These are phyloP conservation scores for Alternaria metachromatica DNA, from an alignment of 2,329 filamentous ascomycete genomes.

Conservation along the genomic window DNA sequence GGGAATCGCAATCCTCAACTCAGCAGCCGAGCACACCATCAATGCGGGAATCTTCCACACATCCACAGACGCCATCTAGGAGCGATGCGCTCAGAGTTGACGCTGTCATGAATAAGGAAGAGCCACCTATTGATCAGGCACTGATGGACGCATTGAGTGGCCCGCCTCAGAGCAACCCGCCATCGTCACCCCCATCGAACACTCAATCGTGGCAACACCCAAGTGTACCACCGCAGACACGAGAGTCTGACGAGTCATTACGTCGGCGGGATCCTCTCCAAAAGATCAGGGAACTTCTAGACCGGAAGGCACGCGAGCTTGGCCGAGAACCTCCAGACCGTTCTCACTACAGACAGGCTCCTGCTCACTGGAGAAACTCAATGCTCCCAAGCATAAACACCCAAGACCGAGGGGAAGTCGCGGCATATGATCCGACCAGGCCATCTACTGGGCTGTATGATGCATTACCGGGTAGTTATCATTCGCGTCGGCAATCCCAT, in stretches of 20 bases:
- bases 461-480: constrained; percentile 27
- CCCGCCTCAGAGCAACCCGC: constrained; percentile 25
- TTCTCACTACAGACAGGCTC: constrained; percentile 15
- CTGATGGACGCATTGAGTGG: constrained; percentile 29
- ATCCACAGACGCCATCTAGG: constrained; percentile 29
- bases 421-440: constrained; percentile 32
- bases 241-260: constrained; percentile 32
- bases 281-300: constrained; percentile 35
- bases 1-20: constrained; percentile 22
- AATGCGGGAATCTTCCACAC: constrained; percentile 13
- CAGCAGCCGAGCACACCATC: constrained; percentile 29
- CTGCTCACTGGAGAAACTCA: not conserved
- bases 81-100: constrained; percentile 26
- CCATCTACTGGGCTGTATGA: constrained; percentile 31
- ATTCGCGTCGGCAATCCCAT: constrained; percentile 33
- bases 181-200: constrained; percentile 25
- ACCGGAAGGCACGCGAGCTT: constrained; percentile 32
- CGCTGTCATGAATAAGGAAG: constrained; percentile 25
- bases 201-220: constrained; percentile 22
- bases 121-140: constrained; percentile 30
- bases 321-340: constrained; percentile 27
- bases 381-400: not conserved
- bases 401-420: constrained; percentile 29
- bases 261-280: constrained; percentile 34
- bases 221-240: constrained; percentile 17